Conservation (phyloP, 2,329 filamentous ascomycete species). For the Rhynchosporium agropyri region DNA sequence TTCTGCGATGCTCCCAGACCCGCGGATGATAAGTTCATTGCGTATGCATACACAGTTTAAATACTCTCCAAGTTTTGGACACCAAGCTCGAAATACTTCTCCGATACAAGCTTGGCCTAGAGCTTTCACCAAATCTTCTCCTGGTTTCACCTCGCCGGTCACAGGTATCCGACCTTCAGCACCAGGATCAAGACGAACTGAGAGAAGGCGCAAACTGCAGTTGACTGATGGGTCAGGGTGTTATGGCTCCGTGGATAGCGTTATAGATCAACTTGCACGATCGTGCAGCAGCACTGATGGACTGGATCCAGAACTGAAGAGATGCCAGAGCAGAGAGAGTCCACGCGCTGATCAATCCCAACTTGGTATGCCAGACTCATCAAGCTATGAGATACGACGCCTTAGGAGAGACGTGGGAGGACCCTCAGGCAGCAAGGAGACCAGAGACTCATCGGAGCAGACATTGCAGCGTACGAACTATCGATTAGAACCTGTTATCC, state of each 20-base stretch:
- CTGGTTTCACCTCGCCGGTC: slow-evolving; percentile 19
- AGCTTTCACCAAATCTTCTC: slow-evolving; percentile 29
- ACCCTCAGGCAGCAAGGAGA: neutral
- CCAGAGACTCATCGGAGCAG: neutral
- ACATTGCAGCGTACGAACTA: slow-evolving; percentile 24
- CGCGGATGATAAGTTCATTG: slow-evolving; percentile 41
- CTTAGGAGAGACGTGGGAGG: neutral
- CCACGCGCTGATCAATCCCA: neutral
- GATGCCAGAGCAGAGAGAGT: neutral
- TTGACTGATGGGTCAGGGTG: slow-evolving; percentile 26
- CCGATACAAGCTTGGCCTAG: slow-evolving; percentile 35
- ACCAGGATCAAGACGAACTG: slow-evolving; percentile 16
- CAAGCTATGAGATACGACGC: no score
- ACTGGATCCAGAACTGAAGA: slow-evolving; percentile 1
- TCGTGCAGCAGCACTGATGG: slow-evolving; percentile 3
- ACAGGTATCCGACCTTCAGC: slow-evolving; percentile 23
- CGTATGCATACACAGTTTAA: slow-evolving; percentile 41
- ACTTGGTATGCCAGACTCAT: neutral
- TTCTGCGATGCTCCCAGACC: slow-evolving; percentile 26
- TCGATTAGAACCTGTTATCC: slow-evolving; percentile 34
- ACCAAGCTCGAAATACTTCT: slow-evolving; percentile 40
- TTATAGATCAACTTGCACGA: slow-evolving; percentile 8
- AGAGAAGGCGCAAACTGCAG: slow-evolving; percentile 21
- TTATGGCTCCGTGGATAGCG: neutral
- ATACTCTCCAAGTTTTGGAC: slow-evolving; percentile 41